Evolutionary conservation across 139 green algal genomes (phyloP).

Genomic region (Yamagishiella unicocca): DNA sequence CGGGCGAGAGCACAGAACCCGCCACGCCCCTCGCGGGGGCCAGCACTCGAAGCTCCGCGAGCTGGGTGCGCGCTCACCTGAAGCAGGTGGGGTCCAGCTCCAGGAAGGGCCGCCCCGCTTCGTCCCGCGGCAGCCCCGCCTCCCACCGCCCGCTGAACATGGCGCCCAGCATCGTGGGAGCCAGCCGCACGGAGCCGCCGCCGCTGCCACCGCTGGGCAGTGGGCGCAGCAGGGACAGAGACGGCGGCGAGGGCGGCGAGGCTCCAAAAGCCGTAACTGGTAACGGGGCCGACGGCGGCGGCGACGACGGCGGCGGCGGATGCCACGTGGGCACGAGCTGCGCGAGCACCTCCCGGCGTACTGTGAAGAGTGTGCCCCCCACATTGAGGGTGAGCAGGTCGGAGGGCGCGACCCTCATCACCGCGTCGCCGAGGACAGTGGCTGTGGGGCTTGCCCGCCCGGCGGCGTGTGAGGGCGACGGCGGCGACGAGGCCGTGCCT

Average conservation of each 20-base stretch:
- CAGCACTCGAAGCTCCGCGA: too few relatives aligned
- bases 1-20: too few relatives aligned
- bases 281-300: not conserved
- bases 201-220: not conserved
- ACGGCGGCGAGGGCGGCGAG: not conserved
- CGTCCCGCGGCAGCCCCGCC: not conserved
- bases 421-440: not conserved
- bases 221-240: not conserved
- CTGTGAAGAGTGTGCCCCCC: not conserved
- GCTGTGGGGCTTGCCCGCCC: not conserved
- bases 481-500: too few relatives aligned
- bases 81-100: constrained; percentile 31
- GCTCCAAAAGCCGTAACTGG: not conserved
- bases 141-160: constrained; percentile 36
- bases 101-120: constrained; percentile 11
- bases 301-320: not conserved
- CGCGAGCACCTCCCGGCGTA: not conserved
- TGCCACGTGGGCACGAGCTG: constrained; percentile 6
- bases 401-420: too few relatives aligned
- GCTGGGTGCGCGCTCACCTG: not conserved
- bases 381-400: constrained; percentile 1
- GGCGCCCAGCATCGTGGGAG: not conserved
- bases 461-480: too few relatives aligned
- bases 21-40: too few relatives aligned
- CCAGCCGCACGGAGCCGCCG: not conserved